These are phyloP conservation scores for Trichoderma sp. DNA, from an alignment of 2,329 filamentous ascomycete species.

Conservation along the genomic window DNA sequence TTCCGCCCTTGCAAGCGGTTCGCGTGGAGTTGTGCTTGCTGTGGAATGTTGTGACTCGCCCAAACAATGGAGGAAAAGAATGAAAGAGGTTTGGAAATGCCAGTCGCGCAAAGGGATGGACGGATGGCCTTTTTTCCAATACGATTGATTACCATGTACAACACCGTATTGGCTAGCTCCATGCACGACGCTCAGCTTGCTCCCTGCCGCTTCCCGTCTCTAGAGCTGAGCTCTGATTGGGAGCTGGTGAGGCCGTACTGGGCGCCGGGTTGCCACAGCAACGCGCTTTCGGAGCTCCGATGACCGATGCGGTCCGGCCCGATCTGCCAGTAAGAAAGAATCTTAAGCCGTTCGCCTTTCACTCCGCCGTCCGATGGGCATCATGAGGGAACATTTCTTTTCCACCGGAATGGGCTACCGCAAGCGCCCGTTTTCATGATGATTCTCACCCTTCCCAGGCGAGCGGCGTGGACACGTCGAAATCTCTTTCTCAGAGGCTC, in stretches of 20 bases:
- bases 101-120: constrained; percentile 6
- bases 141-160: neutral
- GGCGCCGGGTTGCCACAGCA: constrained; percentile 13
- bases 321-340: neutral
- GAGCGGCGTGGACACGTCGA: neutral
- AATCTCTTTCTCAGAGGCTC: neutral
- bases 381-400: neutral
- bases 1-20: constrained; percentile 4
- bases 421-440: neutral
- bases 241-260: neutral
- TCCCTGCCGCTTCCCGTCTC: neutral
- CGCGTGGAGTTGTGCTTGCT: neutral
- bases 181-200: neutral
- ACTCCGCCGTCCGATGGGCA: constrained; percentile 1
- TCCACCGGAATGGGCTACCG: neutral
- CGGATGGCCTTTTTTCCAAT: neutral
- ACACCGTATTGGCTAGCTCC: neutral
- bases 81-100: neutral
- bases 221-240: constrained; percentile 6
- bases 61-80: neutral
- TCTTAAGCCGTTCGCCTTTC: neutral
- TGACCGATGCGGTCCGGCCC: constrained; percentile 8
- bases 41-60: neutral
- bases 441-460: constrained; percentile 6
- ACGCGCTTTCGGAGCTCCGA: constrained; percentile 12